A percentile compares a stretch with the other conserved stretches of the same genome.
phyloP scores from a whole-genome alignment of 129 eudicot species.

The Smallanthus sonchifolius region DNA sequence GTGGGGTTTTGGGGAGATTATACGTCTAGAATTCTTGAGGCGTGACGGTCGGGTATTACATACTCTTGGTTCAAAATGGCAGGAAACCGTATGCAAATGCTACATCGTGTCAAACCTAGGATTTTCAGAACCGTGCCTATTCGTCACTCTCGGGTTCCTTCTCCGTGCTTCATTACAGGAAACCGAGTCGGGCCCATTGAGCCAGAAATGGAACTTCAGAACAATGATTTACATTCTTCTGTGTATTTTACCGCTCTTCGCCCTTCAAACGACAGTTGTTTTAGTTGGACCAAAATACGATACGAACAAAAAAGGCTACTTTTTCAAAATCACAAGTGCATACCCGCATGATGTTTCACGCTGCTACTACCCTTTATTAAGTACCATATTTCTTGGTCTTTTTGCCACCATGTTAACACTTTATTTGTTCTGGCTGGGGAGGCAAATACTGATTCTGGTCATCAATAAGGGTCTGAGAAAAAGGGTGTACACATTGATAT shows the following conservation, averaged over 20 bases:
- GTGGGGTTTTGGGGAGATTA: constrained; percentile 81
- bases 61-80: constrained; percentile 59
- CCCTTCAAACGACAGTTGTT: constrained; percentile 66
- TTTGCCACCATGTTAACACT: constrained; percentile 53
- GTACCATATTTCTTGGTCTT: constrained; percentile 76
- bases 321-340: constrained; percentile 38
- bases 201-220: constrained; percentile 76
- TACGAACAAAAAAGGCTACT: constrained; percentile 38
- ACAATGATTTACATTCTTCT: constrained; percentile 65
- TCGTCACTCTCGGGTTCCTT: constrained; percentile 68
- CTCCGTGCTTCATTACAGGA: constrained; percentile 76
- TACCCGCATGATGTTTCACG: constrained; percentile 35
- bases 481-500: constrained; percentile 72
- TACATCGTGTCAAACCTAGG: constrained; percentile 92
- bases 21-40: constrained; percentile 65
- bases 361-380: constrained; percentile 80
- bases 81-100: constrained; percentile 77
- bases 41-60: constrained; percentile 51
- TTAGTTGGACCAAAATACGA: constrained; percentile 49
- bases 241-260: constrained; percentile 54
- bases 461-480: constrained; percentile 82
- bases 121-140: constrained; percentile 85
- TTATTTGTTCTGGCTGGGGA: constrained; percentile 81
- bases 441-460: constrained; percentile 62
- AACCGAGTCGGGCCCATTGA: constrained; percentile 52